These are phyloP conservation scores for Nigrospora sphaerica DNA, from an alignment of 2,329 filamentous ascomycete genomes.

Conservation along the genomic window DNA sequence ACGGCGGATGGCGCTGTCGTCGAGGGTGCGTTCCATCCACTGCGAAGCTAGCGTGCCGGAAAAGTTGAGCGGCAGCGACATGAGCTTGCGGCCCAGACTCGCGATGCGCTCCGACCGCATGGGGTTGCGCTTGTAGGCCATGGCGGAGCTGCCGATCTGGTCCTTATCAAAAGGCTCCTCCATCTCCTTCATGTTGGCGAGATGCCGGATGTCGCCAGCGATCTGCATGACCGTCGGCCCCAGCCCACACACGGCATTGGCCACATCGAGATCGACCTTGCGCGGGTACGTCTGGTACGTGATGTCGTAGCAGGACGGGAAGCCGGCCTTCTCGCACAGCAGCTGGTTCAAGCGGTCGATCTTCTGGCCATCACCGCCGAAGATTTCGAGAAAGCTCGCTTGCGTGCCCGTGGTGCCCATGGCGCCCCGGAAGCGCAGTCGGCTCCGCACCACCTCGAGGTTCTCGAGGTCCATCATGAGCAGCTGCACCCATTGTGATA, in stretches of 20 bases:
- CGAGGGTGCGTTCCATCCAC: conserved; percentile 72
- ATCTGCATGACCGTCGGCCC: conserved; percentile 4
- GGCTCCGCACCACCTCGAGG: conserved; percentile 60
- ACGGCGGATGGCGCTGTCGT: conserved; percentile 65
- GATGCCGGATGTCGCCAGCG: conserved; percentile 47
- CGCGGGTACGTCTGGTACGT: conserved; percentile 6
- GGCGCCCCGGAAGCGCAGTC: conserved; percentile 59
- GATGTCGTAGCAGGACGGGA: conserved; percentile 35
- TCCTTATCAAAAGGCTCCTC: conserved; percentile 70
- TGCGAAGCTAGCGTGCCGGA: conserved; percentile 64
- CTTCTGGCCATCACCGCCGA: conserved; percentile 40
- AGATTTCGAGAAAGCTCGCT: conserved; percentile 38
- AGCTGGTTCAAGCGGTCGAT: conserved; percentile 47
- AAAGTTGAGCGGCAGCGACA: conserved; percentile 31
- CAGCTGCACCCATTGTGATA: conserved; percentile 68
- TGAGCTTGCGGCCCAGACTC: conserved; percentile 22
- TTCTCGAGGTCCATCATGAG: conserved; percentile 50
- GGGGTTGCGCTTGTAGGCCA: conserved; percentile 58
- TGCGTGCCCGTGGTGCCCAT: conserved; percentile 59
- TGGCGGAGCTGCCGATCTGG: conserved; percentile 57
- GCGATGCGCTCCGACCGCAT: conserved; percentile 35
- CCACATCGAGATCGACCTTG: conserved; percentile 6
- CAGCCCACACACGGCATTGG: conserved; percentile 6
- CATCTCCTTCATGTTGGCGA: conserved; percentile 72
- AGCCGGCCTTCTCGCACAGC: conserved; percentile 48